These are phyloP conservation scores for Macrophomina tecta DNA, from an alignment of 2,329 filamentous ascomycete species.

Conservation along the genomic window DNA sequence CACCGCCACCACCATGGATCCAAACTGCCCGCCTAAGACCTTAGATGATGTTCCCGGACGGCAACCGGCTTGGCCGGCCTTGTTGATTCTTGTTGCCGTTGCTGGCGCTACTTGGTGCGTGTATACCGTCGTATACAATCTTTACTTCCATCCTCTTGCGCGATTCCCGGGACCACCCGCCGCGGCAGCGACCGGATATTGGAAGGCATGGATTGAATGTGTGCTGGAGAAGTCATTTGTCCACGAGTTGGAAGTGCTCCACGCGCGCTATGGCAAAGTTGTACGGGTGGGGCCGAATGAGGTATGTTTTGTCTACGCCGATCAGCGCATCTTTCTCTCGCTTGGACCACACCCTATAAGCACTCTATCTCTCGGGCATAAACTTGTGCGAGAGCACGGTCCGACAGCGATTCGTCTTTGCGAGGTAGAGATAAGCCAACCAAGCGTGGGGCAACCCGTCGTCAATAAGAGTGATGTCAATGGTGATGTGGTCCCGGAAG, in stretches of 20 bases:
- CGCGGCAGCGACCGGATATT: constrained; percentile 35
- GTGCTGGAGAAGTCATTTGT: constrained; percentile 38
- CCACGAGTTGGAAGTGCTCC: constrained; percentile 37
- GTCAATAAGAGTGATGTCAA: too few relatives aligned
- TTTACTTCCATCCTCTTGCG: constrained; percentile 12
- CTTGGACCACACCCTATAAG: neutral
- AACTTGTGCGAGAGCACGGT: too few relatives aligned
- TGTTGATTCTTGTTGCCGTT: neutral
- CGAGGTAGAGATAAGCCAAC: too few relatives aligned
- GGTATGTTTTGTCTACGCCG: constrained; percentile 29
- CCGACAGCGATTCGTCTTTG: too few relatives aligned
- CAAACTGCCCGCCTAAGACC: neutral
- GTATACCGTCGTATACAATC: constrained; percentile 15
- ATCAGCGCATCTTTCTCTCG: neutral
- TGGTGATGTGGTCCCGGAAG: too few relatives aligned
- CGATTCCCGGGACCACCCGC: constrained; percentile 21
- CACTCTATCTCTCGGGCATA: neutral
- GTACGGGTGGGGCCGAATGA: constrained; percentile 40
- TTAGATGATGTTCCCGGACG: neutral
- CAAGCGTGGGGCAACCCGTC: too few relatives aligned
- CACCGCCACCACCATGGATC: constrained; percentile 1
- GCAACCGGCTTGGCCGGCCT: neutral
- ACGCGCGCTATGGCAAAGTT: constrained; percentile 38
- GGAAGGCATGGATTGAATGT: constrained; percentile 41
- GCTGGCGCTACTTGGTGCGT: neutral